Conservation (phyloP, 495 filamentous ascomycete genomes). For the Annulohypoxylon bovei region DNA sequence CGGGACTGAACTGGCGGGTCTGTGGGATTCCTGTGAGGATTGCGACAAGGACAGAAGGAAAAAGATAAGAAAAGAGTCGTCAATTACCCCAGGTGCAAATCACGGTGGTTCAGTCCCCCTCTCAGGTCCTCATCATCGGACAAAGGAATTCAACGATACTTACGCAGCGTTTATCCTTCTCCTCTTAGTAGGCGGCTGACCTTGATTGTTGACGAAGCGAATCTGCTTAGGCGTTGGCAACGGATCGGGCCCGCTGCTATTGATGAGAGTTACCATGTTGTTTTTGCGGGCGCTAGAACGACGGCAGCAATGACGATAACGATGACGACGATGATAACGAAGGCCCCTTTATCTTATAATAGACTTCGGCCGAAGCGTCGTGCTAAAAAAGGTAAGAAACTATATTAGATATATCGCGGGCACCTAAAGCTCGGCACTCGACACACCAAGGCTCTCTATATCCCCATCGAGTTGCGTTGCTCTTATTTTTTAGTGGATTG, state of each 20-base stretch:
- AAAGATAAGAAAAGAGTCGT: constrained; percentile 39
- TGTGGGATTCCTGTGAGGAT: constrained; percentile 38
- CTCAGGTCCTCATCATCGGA: constrained; percentile 27
- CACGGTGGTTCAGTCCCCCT: constrained; percentile 23
- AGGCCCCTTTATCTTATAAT: constrained; percentile 1
- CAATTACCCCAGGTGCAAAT: constrained; percentile 27
- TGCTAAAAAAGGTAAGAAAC: constrained; percentile 15
- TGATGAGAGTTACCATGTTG: constrained; percentile 54
- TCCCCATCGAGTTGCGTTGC: constrained; percentile 18
- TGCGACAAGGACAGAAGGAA: constrained; percentile 20
- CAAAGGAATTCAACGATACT: constrained; percentile 50
- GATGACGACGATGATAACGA: not conserved
- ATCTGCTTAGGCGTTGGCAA: constrained; percentile 66
- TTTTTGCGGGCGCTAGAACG: not conserved
- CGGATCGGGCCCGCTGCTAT: constrained; percentile 46
- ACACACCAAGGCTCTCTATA: constrained; percentile 11
- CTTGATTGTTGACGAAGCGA: constrained; percentile 83
- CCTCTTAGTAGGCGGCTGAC: constrained; percentile 81
- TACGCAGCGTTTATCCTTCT: constrained; percentile 85
- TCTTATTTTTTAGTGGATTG: constrained; percentile 38
- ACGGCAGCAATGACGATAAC: constrained; percentile 4
- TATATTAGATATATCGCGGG: constrained; percentile 10
- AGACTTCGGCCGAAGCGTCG: constrained; percentile 2
- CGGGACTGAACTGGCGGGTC: constrained; percentile 44
- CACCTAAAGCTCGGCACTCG: constrained; percentile 17